Percentiles rank a stretch among this genome's conserved stretches.
phyloP scores from a whole-genome alignment of 768 basidiomycete species.

The Lentinus brumalis region DNA sequence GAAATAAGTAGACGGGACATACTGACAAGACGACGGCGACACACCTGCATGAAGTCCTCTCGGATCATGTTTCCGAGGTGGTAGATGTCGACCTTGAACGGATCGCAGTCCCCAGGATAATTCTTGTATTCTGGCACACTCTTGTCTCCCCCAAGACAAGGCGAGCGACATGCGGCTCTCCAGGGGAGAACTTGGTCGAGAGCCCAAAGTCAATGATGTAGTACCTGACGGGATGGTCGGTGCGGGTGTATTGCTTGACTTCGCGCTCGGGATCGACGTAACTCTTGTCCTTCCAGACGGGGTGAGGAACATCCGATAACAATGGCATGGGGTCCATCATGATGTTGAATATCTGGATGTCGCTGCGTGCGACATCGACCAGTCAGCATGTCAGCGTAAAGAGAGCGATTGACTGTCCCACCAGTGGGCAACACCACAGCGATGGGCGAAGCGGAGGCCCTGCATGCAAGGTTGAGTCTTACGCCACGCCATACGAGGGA shows the following conservation, averaged over 20 bases:
- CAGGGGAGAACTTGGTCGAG: slow-evolving; percentile 5
- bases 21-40: no score
- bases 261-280: background rate
- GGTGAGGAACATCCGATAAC: no score
- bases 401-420: slow-evolving; percentile 2
- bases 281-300: no score
- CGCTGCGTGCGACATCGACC: no score
- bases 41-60: background rate
- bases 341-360: no score
- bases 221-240: no score
- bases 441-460: no score
- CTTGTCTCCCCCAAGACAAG: slow-evolving; percentile 17
- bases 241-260: no score
- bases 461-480: background rate
- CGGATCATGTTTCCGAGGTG: slow-evolving; percentile 23
- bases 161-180: slow-evolving; percentile 1
- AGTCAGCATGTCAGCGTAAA: no score
- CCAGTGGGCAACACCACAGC: slow-evolving; percentile 40
- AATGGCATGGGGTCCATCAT: no score
- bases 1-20: no score
- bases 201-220: background rate
- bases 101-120: background rate
- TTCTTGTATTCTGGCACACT: slow-evolving; percentile 22
- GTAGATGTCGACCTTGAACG: slow-evolving; percentile 27
- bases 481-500: background rate